Base-by-base conservation (phyloP, 805 yeast genomes). In the Candida manassasensis region DNA sequence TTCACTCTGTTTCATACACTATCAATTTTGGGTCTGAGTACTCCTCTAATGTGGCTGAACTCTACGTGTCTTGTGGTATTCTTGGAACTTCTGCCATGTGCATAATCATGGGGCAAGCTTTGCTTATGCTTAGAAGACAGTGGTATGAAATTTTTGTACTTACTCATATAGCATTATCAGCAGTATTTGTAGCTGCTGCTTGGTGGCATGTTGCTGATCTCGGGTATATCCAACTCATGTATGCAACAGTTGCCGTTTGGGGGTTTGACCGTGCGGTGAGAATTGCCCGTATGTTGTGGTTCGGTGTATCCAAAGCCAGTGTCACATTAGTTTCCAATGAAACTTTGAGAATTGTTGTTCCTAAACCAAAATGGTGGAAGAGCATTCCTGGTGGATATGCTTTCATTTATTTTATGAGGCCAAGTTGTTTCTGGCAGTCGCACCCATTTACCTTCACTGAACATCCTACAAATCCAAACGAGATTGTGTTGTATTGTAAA, bases 241-340 rank as follows among this genome's bases (percentile, higher is more conserved):
- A 73, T 38, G 71, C 77, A 4, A 50, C 79, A 6, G 68, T 76
- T 40, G 80, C 76, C 0, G 64, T 86, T 6, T 87, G 95, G 95
- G 69, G 63, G 2, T 67, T 77, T 44, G 94, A 87, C 50, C 63
- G 89, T 37, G 40, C 76, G 0, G 48, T 73, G 10, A 69, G 95
- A 43, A 40, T 79, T 8, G 59, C 69, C 1, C 69, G 86, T 36
- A 55, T 85, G 2, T 35, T 71, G 10, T 49, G 61, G 21, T 80
- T 81, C 42, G 95, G 95, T 5, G 75, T 71, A 16, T 73, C 77
- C 16, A 52, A 61, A 10, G 83, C 81, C 1, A 46, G 59, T 4
- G 67, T 71, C 16, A 43, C 50, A n/a, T 50, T 73, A 7, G 49
- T 60, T 14, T 68, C 65, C 16, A 67, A 63, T 30, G 69, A 78